phyloP scores from a whole-genome alignment of 2,329 filamentous ascomycete species.

The Sporothrix phasma region DNA sequence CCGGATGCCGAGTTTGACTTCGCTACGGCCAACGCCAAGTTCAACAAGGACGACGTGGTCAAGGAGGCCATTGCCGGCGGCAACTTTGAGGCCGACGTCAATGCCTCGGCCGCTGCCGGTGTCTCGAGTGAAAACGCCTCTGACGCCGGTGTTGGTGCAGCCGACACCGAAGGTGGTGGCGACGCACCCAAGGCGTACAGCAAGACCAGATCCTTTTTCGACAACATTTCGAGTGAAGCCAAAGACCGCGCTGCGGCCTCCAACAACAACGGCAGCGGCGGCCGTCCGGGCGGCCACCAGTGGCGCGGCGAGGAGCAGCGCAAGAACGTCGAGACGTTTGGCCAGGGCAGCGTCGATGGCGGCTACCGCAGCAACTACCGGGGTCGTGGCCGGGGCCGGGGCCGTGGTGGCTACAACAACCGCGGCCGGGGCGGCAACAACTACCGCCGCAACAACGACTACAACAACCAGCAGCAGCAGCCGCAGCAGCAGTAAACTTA shows the following conservation, averaged over 20 bases:
- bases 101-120: constrained; percentile 19
- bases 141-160: constrained; percentile 5
- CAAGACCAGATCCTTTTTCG: constrained; percentile 85
- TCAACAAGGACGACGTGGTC: constrained; percentile 75
- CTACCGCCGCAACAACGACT: constrained; percentile 15
- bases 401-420: constrained; percentile 36
- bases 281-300: constrained; percentile 67
- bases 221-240: constrained; percentile 92
- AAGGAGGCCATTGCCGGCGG: constrained; percentile 68
- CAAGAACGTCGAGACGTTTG: constrained; percentile 96
- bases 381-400: constrained; percentile 66
- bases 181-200: constrained; percentile 58
- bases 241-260: constrained; percentile 74
- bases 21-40: constrained; percentile 73
- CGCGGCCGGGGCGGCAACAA: constrained; percentile 28
- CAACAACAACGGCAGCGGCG: constrained; percentile 37
- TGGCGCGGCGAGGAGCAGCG: constrained; percentile 89
- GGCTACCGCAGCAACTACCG: constrained; percentile 65
- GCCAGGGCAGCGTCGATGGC: constrained; percentile 87
- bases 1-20: constrained; percentile 92
- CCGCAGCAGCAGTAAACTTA: background rate
- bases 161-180: constrained; percentile 2
- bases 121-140: constrained; percentile 21
- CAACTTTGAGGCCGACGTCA: constrained; percentile 32
- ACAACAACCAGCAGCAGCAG: constrained; percentile 7